These are phyloP conservation scores for Durio zibethinus DNA, from an alignment of 345 rosid genomes.

Conservation along the genomic window DNA sequence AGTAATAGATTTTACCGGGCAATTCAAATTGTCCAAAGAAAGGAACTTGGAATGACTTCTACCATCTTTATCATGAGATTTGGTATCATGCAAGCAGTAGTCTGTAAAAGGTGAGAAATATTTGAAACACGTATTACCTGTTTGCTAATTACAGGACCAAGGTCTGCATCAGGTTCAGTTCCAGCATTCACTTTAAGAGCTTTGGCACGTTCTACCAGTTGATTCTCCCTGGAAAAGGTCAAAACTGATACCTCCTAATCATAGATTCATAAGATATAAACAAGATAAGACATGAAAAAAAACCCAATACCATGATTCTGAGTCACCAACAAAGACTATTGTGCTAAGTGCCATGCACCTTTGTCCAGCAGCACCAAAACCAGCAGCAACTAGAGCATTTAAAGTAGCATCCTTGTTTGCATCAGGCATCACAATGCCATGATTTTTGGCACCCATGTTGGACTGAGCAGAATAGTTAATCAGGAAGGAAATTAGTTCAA, in stretches of 20 bases:
- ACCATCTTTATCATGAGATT: not conserved
- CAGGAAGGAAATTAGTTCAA: conserved; percentile 20
- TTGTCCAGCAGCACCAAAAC: conserved; percentile 99
- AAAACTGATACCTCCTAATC: not conserved
- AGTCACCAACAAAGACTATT: conserved; percentile 76
- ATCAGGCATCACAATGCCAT: conserved; percentile 83
- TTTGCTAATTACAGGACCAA: conserved; percentile 93
- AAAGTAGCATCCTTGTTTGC: conserved; percentile 74
- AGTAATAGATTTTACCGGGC: not conserved
- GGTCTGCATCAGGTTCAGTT: conserved; percentile 78
- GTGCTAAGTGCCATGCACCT: conserved; percentile 99
- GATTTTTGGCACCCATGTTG: conserved; percentile 98
- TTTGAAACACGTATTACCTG: conserved; percentile 39
- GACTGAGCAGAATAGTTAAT: conserved; percentile 46
- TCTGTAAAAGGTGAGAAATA: not conserved
- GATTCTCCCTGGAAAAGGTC: conserved; percentile 52
- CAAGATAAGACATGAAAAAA: not conserved
- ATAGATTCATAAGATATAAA: not conserved
- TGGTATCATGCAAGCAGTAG: not conserved
- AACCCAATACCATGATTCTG: conserved; percentile 64
- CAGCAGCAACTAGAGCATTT: conserved; percentile 90
- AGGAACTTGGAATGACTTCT: not conserved
- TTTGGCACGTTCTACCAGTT: conserved; percentile 74
- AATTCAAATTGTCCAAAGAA: not conserved
- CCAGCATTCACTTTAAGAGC: conserved; percentile 87